Evolutionary conservation across 768 basidiomycete species (phyloP), one percentile per base, ranked within the genome.

Genomic region (Phylloporus arenicola): DNA sequence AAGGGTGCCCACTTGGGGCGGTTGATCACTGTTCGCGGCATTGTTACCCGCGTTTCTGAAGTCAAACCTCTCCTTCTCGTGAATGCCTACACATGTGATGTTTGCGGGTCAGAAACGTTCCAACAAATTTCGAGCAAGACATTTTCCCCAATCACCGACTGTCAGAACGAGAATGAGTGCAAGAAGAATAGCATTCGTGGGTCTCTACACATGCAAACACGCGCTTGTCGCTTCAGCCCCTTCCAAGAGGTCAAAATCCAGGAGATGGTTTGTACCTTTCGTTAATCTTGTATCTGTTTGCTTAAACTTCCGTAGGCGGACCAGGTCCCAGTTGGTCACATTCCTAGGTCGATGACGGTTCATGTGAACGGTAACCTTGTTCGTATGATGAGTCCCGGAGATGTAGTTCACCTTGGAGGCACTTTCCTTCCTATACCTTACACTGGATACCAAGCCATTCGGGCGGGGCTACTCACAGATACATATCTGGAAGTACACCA

Each of bases 211-310:
- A 97, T 98, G 95, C 96, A 98, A 70, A 99, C 96, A 6, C 81
- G 96, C 40, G 96, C 96, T 19, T 92, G 91, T 70, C 83, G 94
- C 47, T 99, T 99, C 68, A 89, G 86, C 60, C 94, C 96, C 0
- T 99, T 98, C 76, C 96, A 99, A 65, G 96, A 99, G 69, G 82
- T 96, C 53, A 95, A 95, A 70, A 94, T 99, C 48, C 96, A 99
- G 67, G 96, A 99, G 69, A 95, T 99, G 94, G 93, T 89, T 51
- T 75, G 38, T 3, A 12, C 16, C 17, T 17, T 48, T 44, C 33
- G 44, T 34, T 30, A 0, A 16, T 38, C 6, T 6, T 42, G 16
- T 22, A n/a, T 10, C 14, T n/a, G 25, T 52, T 17, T 42, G 43
- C 53, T 62, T 31, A 62, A 45, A 38, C 4, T 44, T 35, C 50